Percentiles rank a stretch among this genome's conserved stretches.
These are phyloP conservation scores for Talaromyces sp. DNA, from an alignment of 2,329 filamentous ascomycete genomes.

Conservation along the genomic window DNA sequence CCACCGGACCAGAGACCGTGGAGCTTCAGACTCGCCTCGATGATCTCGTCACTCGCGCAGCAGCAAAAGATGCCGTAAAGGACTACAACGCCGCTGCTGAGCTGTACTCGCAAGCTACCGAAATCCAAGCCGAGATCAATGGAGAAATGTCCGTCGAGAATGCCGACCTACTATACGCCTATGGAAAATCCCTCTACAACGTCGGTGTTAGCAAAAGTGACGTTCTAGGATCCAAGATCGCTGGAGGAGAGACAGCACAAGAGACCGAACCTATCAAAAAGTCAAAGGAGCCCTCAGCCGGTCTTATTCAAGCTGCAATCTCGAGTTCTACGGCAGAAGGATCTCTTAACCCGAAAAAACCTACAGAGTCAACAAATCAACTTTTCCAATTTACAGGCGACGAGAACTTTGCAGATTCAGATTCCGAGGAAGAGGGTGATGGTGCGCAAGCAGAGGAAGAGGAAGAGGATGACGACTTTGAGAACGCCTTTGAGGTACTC, in stretches of 20 bases:
- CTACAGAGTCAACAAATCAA: conserved; percentile 49
- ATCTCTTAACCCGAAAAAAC: conserved; percentile 20
- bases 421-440: conserved; percentile 51
- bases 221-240: conserved; percentile 79
- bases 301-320: conserved; percentile 28
- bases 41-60: conserved; percentile 75
- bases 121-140: conserved; percentile 85
- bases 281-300: conserved; percentile 25
- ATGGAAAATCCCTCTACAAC: conserved; percentile 90
- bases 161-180: conserved; percentile 89
- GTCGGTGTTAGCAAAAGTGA: conserved; percentile 93
- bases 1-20: conserved; percentile 23
- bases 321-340: conserved; percentile 23
- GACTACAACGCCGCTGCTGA: conserved; percentile 84
- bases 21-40: conserved; percentile 63
- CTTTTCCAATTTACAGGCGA: conserved; percentile 92
- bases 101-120: conserved; percentile 80
- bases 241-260: conserved; percentile 39
- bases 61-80: conserved; percentile 82
- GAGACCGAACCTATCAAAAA: conserved; percentile 46
- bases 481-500: conserved; percentile 61
- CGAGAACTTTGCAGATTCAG: conserved; percentile 84
- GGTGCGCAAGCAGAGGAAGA: conserved; percentile 51
- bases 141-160: conserved; percentile 89
- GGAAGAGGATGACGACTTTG: conserved; percentile 63